Conservation (phyloP, 2,329 filamentous ascomycete genomes). For the Talaromyces verruculosus region DNA sequence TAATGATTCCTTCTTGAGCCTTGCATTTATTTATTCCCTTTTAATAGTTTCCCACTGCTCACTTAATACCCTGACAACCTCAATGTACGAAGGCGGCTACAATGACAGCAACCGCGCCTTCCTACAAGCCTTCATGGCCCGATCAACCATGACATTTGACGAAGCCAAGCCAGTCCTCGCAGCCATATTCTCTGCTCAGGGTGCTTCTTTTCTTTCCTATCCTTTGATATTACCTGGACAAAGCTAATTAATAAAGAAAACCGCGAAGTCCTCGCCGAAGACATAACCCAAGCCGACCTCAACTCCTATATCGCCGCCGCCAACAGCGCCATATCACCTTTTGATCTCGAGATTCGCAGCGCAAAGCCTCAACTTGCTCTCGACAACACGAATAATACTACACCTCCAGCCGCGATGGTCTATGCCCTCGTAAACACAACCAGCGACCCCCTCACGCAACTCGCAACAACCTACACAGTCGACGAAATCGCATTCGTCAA, state of each 20-base stretch:
- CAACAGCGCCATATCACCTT: constrained; percentile 70
- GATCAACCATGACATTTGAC: constrained; percentile 71
- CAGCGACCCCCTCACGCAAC: constrained; percentile 79
- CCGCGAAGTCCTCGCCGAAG: constrained; percentile 53
- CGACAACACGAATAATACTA: constrained; percentile 55
- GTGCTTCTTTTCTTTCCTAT: constrained; percentile 23
- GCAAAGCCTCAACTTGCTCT: constrained; percentile 28
- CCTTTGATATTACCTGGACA: no score
- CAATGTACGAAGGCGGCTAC: constrained; percentile 41
- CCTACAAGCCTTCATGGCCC: constrained; percentile 80
- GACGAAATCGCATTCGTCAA: constrained; percentile 92
- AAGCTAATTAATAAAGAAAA: constrained; percentile 37
- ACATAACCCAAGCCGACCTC: constrained; percentile 69
- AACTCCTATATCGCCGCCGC: constrained; percentile 67
- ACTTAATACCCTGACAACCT: constrained; percentile 21
- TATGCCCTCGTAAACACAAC: constrained; percentile 87
- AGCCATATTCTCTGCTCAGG: constrained; percentile 65
- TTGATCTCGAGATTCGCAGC: constrained; percentile 85
- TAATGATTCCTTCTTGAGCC: no score
- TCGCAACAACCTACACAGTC: constrained; percentile 75
- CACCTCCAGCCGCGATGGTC: constrained; percentile 46
- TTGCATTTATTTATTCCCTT: background rate
- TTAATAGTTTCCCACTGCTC: background rate
- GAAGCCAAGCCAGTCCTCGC: constrained; percentile 74
- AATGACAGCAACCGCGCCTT: constrained; percentile 79